A percentile compares a stretch with the other conserved stretches of the same genome.
These are phyloP conservation scores for Syzygium aqueum DNA, from an alignment of 345 rosid species.

Conservation along the genomic window DNA sequence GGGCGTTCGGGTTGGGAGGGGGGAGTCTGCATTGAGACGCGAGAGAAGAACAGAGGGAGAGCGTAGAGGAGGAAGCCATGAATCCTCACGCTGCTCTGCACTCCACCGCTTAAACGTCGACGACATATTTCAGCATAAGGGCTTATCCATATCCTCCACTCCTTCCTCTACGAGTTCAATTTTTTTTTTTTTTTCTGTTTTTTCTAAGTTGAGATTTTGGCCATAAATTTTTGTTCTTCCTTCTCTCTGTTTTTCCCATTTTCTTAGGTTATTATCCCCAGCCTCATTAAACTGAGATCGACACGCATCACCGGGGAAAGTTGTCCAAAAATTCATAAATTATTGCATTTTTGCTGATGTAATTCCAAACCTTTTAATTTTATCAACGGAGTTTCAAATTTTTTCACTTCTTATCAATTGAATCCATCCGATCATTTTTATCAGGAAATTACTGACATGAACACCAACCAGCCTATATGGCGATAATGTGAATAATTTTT, in stretches of 20 bases:
- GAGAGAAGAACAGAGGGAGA: constrained; percentile 61
- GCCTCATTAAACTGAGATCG: neutral
- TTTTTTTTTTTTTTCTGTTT: too few relatives aligned
- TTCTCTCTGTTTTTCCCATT: neutral
- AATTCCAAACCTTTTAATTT: too few relatives aligned
- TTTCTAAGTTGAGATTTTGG: too few relatives aligned
- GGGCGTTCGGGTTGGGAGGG: constrained; percentile 6
- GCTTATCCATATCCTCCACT: neutral
- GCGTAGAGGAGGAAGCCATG: constrained; percentile 35
- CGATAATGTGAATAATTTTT: too few relatives aligned
- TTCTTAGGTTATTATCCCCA: neutral
- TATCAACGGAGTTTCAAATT: too few relatives aligned
- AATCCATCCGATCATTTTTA: too few relatives aligned
- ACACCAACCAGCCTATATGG: too few relatives aligned
- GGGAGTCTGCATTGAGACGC: constrained; percentile 49
- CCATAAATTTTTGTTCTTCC: neutral
- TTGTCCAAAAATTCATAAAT: too few relatives aligned
- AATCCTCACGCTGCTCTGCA: neutral
- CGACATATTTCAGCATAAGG: neutral
- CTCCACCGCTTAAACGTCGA: neutral
- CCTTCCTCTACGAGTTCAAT: neutral
- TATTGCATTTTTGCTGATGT: too few relatives aligned
- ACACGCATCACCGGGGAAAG: too few relatives aligned
- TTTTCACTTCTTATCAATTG: too few relatives aligned
- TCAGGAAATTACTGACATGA: too few relatives aligned